phyloP scores from a whole-genome alignment of 2,329 filamentous ascomycete species.

The Aspergillus thermomutatus region DNA sequence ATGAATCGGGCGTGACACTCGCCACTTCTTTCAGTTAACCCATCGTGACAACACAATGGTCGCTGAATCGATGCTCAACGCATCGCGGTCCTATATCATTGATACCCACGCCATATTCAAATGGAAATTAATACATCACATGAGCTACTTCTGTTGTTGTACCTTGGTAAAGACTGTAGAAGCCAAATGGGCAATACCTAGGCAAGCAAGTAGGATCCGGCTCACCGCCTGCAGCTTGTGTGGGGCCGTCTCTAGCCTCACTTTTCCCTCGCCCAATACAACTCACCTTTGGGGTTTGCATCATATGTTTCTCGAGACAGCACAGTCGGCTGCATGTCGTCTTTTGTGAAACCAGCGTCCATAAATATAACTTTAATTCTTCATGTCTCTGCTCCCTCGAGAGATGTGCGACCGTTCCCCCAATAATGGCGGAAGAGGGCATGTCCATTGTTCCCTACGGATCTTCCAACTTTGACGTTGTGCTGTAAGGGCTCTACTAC shows the following conservation, averaged over 20 bases:
- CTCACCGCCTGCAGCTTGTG: constrained; percentile 21
- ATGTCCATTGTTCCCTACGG: constrained; percentile 45
- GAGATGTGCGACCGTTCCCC: constrained; percentile 12
- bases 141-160: neutral
- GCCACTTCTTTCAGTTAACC: constrained; percentile 1
- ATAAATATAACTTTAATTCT: constrained; percentile 2
- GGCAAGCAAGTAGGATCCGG: too few relatives aligned
- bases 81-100: constrained; percentile 3
- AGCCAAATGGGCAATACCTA: neutral
- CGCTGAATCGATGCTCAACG: neutral
- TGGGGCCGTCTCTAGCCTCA: constrained; percentile 16
- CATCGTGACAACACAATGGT: neutral
- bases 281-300: neutral
- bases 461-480: constrained; percentile 42
- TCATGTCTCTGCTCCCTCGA: constrained; percentile 5
- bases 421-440: constrained; percentile 34
- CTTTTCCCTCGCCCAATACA: constrained; percentile 7
- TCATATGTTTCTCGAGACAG: neutral
- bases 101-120: constrained; percentile 19
- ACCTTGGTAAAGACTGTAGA: neutral
- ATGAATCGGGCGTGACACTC: constrained; percentile 11
- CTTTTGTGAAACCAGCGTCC: neutral
- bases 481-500: constrained; percentile 36
- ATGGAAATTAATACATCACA: constrained; percentile 4
- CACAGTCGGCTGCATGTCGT: neutral